Percentiles rank a stretch among this genome's conserved stretches.
These are phyloP conservation scores for Kodamaea fungicola DNA, from an alignment of 1,139 yeast genomes.

Conservation along the genomic window DNA sequence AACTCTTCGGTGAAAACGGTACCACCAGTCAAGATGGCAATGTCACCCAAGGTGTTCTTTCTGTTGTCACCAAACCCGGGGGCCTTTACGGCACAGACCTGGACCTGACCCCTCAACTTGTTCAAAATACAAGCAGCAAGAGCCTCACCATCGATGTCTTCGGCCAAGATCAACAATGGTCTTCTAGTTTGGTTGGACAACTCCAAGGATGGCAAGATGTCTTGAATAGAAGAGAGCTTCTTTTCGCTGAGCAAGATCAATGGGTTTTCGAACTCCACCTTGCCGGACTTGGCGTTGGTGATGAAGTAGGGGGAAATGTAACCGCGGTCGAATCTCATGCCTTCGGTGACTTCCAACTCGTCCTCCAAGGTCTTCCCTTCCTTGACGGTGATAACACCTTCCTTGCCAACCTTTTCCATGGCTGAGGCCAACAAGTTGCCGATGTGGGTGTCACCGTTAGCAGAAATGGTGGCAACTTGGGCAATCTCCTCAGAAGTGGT, in stretches of 20 bases:
- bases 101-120: constrained; percentile 98
- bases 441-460: constrained; percentile 94
- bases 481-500: constrained; percentile 97
- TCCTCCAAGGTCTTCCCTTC: constrained; percentile 98
- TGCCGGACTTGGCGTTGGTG: constrained; percentile 94
- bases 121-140: constrained; percentile 97
- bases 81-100: constrained; percentile 97
- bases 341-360: constrained; percentile 96
- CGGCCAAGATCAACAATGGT: constrained; percentile 92
- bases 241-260: constrained; percentile 85
- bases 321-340: constrained; percentile 99
- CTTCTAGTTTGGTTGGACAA: constrained; percentile 92
- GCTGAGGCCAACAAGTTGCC: constrained; percentile 94
- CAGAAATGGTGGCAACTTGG: constrained; percentile 98
- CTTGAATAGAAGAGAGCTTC: constrained; percentile 91
- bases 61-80: constrained; percentile 99
- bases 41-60: constrained; percentile 95
- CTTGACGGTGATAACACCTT: constrained; percentile 96
- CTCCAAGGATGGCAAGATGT: constrained; percentile 91
- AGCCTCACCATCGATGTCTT: constrained; percentile 98
- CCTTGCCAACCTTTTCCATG: constrained; percentile 99
- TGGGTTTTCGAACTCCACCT: constrained; percentile 97
- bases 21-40: constrained; percentile 96
- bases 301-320: constrained; percentile 97
- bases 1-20: constrained; percentile 98